Base-by-base conservation (phyloP, 441 rosid species). In the Aleurites moluccanus region DNA sequence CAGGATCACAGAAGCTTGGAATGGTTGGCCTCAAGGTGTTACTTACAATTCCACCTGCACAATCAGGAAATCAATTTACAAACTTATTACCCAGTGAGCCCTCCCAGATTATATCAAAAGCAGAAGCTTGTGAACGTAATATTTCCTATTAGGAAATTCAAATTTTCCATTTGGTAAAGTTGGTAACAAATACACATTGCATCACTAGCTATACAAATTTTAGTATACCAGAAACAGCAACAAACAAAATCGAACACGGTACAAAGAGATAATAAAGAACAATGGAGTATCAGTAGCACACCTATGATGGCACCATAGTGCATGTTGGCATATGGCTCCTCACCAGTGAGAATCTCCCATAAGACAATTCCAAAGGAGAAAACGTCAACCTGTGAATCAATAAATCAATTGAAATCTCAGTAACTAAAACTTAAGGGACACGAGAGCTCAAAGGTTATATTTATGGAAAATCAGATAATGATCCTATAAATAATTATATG, bases 331-430 rank as follows among this genome's bases (percentile, higher is more conserved):
- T 94, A 94, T 14, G 99, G 99, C 86, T 94, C 99, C 72, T 92
- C 99, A 42, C 98, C 93, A 1, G 98, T 94, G 73, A 94, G 97
- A 85, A 94, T 88, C 88, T 94, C 99, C 99, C 99, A 92, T 70
- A 94, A 75, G 78, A 94, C 96, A 70, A 94, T 91, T 63, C 94
- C 98, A 13, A 94, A 94, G 67, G 99, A 92, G 84, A 94, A 94
- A 72, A 91, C 96, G 60, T 94, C 99, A 61, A 94, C 99, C 98
- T 92, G 83, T 64, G 35, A 40, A 77, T 44, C 62, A 69, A 68
- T 74, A 64, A 40, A 77, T 44, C 62, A 69, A 68, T 74, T 62
- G 35, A 64, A 61, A 65, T 62, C 62, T 44, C 66, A 66, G 67
- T 61, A 27, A 57, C 38, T 28, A 65, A 20, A 44, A 62, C 3